Conservation (phyloP, 129 eudicot genomes). For the Flaveria robusta region DNA sequence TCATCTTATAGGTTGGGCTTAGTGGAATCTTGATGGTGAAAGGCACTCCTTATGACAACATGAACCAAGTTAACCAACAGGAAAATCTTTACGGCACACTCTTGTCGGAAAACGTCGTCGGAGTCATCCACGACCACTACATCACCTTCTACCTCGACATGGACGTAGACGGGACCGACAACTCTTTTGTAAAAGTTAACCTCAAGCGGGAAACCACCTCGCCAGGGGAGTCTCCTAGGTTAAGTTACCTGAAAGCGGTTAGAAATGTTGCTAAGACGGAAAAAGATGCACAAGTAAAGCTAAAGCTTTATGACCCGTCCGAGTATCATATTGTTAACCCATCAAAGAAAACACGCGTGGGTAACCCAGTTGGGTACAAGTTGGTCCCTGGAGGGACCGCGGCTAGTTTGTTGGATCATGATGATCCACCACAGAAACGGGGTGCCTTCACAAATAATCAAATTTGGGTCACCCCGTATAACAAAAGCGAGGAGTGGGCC, state of each 20-base stretch:
- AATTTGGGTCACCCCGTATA: constrained; percentile 98
- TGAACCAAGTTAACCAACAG: constrained; percentile 67
- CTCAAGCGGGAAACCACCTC: constrained; percentile 60
- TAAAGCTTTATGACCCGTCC: constrained; percentile 82
- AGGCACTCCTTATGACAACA: constrained; percentile 79
- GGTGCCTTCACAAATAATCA: constrained; percentile 95
- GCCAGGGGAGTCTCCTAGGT: constrained; percentile 73
- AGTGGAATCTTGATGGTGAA: constrained; percentile 99
- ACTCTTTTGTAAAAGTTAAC: constrained; percentile 89
- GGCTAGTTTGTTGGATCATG: constrained; percentile 71
- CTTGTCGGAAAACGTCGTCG: constrained; percentile 90
- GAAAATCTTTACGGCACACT: constrained; percentile 82
- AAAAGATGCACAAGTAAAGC: constrained; percentile 83
- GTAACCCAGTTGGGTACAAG: constrained; percentile 95
- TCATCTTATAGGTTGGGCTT: constrained; percentile 71
- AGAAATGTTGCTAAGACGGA: constrained; percentile 85
- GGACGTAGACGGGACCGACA: constrained; percentile 82
- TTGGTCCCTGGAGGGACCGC: constrained; percentile 94
- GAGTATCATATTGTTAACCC: constrained; percentile 89
- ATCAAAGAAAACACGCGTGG: constrained; percentile 66
- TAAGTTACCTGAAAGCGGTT: constrained; percentile 76
- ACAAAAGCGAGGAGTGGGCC: constrained; percentile 88
- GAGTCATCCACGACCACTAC: constrained; percentile 96
- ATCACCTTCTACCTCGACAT: constrained; percentile 91
- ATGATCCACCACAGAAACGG: constrained; percentile 92